Conservation (phyloP, 129 eudicot species). For the Apium graveolens region DNA sequence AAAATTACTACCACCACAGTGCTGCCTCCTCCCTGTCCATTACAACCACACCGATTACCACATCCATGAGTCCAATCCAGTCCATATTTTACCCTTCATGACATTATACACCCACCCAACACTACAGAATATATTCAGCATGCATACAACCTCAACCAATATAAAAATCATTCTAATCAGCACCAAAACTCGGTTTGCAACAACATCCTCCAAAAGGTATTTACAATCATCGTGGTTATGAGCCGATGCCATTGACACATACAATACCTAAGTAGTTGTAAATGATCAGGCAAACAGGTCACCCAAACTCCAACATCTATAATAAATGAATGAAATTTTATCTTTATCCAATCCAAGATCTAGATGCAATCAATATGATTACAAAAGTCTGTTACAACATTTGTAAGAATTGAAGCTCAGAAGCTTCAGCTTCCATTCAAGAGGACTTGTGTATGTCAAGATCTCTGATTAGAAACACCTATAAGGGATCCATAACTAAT, state of each 20-base stretch:
- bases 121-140: slow-evolving; percentile 36
- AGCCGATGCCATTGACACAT: slow-evolving; percentile 7
- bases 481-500: not conserved
- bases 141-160: slow-evolving; percentile 37
- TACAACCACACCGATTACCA: slow-evolving; percentile 89
- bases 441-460: not conserved
- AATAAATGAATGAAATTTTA: not conserved
- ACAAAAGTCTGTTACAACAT: not conserved
- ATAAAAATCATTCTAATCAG: slow-evolving; percentile 24
- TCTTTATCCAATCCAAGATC: not conserved
- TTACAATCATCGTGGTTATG: slow-evolving; percentile 19
- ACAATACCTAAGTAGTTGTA: slow-evolving; percentile 1
- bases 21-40: slow-evolving; percentile 80
- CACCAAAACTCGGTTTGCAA: slow-evolving; percentile 35
- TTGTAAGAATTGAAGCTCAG: not conserved
- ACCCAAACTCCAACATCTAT: slow-evolving; percentile 9
- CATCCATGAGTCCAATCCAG: slow-evolving; percentile 53
- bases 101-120: slow-evolving; percentile 45
- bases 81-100: slow-evolving; percentile 38
- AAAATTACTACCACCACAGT: slow-evolving; percentile 46
- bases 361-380: not conserved
- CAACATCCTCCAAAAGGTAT: slow-evolving; percentile 33
- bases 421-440: not conserved
- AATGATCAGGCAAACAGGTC: slow-evolving; percentile 11
- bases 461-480: not conserved